phyloP scores from a whole-genome alignment of 371 early-diverging fungal genomes.

The Rhizopus sp. region DNA sequence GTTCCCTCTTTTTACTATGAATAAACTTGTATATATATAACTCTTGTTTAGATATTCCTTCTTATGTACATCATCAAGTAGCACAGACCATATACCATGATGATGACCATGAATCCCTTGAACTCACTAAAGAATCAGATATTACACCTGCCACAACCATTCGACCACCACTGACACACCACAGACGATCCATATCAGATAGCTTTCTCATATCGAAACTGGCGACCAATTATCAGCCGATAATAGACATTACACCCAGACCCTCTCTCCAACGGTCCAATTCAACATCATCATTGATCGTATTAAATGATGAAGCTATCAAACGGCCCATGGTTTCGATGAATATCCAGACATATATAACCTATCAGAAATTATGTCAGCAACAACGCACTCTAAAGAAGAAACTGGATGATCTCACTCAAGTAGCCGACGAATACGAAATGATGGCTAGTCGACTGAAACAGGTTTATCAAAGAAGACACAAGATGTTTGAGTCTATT shows the following conservation, averaged over 20 bases:
- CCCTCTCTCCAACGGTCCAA: conserved; percentile 14
- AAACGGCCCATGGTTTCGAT: conserved; percentile 26
- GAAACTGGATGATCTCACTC: conserved; percentile 25
- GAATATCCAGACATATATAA: conserved; percentile 39
- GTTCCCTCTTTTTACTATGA: not conserved
- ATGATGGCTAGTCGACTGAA: conserved; percentile 33
- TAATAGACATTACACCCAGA: not conserved
- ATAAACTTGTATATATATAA: not conserved
- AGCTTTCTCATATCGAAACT: not conserved
- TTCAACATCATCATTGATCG: conserved; percentile 5
- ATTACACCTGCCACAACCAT: not conserved
- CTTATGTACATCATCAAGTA: conserved; percentile 15
- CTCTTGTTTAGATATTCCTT: conserved; percentile 24
- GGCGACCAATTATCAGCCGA: not conserved
- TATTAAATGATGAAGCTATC: conserved; percentile 11
- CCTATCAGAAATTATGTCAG: conserved; percentile 38
- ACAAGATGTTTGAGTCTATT: conserved; percentile 31
- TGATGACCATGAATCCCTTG: not conserved
- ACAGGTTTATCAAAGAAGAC: conserved; percentile 29
- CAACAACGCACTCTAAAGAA: conserved; percentile 32
- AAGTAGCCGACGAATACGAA: conserved; percentile 34
- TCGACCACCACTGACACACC: not conserved
- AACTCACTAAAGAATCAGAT: not conserved
- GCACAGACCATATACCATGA: not conserved
- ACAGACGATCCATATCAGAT: conserved; percentile 1